A percentile compares a stretch with the other conserved stretches of the same genome.
Evolutionary conservation across 345 rosid genomes (phyloP).

Genomic region (Linum trigynum): DNA sequence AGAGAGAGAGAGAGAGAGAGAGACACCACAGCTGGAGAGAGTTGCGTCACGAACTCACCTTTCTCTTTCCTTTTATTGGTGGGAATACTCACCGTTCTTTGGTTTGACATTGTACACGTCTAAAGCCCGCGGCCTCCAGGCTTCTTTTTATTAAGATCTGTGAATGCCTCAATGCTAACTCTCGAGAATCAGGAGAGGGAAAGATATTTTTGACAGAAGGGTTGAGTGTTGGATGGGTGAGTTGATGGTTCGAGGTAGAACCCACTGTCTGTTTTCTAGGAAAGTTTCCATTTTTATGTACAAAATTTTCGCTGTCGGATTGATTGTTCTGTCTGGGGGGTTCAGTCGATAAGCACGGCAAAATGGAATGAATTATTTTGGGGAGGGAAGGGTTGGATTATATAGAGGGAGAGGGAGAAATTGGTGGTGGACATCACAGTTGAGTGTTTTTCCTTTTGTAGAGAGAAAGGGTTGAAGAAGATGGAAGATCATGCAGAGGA

Average conservation of each 20-base stretch:
- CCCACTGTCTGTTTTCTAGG: background rate
- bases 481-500: constrained; percentile 6
- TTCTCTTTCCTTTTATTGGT: too few species aligned
- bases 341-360: background rate
- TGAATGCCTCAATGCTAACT: background rate
- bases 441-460: background rate
- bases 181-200: background rate
- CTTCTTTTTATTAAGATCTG: background rate
- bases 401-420: background rate
- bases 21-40: background rate
- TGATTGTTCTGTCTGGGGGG: background rate
- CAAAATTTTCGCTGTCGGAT: background rate
- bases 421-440: background rate
- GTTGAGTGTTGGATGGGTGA: background rate
- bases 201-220: too few species aligned
- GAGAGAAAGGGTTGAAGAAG: background rate
- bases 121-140: background rate
- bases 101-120: too few species aligned
- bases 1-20: background rate
- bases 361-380: background rate
- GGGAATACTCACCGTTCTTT: background rate
- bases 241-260: background rate
- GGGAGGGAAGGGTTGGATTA: background rate
- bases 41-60: background rate
- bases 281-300: background rate